phyloP scores from a whole-genome alignment of 129 eudicot genomes.

The Flaveria sonorensis region DNA sequence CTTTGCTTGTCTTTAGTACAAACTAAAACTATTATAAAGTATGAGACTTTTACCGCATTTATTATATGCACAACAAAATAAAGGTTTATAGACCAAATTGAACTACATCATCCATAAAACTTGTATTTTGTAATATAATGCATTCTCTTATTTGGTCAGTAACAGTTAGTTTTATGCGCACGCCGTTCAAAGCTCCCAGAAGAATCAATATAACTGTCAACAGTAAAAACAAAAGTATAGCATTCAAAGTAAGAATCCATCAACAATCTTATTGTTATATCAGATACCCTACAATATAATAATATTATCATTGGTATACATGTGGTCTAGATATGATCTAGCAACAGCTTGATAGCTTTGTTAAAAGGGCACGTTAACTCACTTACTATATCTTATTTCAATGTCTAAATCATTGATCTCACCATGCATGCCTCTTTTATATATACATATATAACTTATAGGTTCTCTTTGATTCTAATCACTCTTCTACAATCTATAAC shows the following conservation, averaged over 20 bases:
- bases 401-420: constrained; percentile 32
- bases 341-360: constrained; percentile 39
- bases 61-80: too few relatives aligned
- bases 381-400: constrained; percentile 16
- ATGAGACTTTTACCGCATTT: too few relatives aligned
- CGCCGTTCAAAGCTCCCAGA: background rate
- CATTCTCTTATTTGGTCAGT: too few relatives aligned
- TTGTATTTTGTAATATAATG: too few relatives aligned
- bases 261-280: constrained; percentile 20
- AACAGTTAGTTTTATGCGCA: background rate
- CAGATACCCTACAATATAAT: constrained; percentile 16
- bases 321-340: constrained; percentile 23
- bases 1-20: too few relatives aligned
- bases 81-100: too few relatives aligned
- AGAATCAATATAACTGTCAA: constrained; percentile 23
- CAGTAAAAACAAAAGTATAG: constrained; percentile 2
- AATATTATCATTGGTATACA: background rate
- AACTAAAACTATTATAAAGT: too few relatives aligned
- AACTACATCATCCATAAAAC: too few relatives aligned
- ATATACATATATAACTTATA: constrained; percentile 1
- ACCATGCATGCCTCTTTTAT: constrained; percentile 25
- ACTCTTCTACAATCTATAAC: background rate
- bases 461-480: constrained; percentile 9
- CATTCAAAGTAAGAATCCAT: constrained; percentile 18
- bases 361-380: constrained; percentile 40